Base-by-base conservation (phyloP, 2,329 filamentous ascomycete genomes). In the Chaetomium sp. region DNA sequence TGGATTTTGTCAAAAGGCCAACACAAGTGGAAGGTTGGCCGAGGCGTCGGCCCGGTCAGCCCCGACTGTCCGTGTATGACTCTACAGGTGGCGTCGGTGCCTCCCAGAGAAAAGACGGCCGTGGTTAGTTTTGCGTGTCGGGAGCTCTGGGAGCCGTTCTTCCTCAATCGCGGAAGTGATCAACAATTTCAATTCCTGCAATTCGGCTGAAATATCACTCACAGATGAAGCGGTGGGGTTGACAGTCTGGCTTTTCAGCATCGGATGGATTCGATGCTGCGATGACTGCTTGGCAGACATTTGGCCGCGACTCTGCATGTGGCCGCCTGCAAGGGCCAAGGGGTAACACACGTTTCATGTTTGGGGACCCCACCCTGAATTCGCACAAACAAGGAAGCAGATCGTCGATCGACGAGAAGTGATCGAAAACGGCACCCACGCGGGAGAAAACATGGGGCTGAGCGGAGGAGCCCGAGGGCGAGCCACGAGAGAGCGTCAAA, bases 301-400 rank as follows among this genome's bases (percentile, higher is more conserved):
- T 21, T 21, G 53, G n/a, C 19, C 23, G 31, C 16, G 31, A n/a
- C n/a, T n/a, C n/a, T n/a, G n/a, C n/a, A n/a, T 21, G 29, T 21
- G 53, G 53, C 4, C 53, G 4, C 6, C 53, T 57, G n/a, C 57
- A 51, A 31, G 45, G 58, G 49, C 23, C 49, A 35, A 45, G 9
- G 35, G 42, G 12, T 10, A 31, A 31, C 23, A 27, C 42, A 21
- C 35, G 62, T 64, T 64, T 64, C 62, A 64, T 56, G 57, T 60
- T 60, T 64, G 57, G 29, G 2, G 27, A 23, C 56, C 49, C 27
- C 50, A 27, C 50, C 50, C 13, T 21, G 33, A 25, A 35, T 21
- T 19, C 25, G 31, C 27, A 31, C 16, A 19, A 19, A 29, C n/a
- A 35, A 21, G 27, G 29, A 25, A 42, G 25, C 16, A 4, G 62